phyloP scores from a whole-genome alignment of 2,329 filamentous ascomycete species.

The Alternaria rosae region DNA sequence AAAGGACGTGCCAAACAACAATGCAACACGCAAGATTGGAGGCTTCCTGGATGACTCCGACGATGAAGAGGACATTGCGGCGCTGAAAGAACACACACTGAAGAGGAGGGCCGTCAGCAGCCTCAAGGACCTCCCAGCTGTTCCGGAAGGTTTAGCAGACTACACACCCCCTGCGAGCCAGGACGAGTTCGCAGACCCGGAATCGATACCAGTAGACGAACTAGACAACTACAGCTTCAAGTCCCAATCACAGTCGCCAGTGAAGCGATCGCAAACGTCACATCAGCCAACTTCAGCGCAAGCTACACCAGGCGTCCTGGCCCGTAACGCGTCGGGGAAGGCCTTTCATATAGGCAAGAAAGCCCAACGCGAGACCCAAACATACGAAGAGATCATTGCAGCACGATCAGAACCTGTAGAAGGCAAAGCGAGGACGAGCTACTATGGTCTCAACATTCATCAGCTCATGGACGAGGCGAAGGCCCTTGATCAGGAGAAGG shows the following conservation, averaged over 20 bases:
- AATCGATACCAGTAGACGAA: constrained; percentile 38
- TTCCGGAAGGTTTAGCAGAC: constrained; percentile 33
- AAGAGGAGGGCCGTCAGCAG: constrained; percentile 45
- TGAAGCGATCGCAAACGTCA: constrained; percentile 22
- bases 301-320: constrained; percentile 27
- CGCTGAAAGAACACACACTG: constrained; percentile 47
- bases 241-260: constrained; percentile 32
- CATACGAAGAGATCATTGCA: constrained; percentile 73
- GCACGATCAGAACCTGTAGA: constrained; percentile 68
- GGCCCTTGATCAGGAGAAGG: constrained; percentile 61
- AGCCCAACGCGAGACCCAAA: constrained; percentile 54
- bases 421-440: constrained; percentile 75
- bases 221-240: constrained; percentile 41
- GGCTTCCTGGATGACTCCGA: constrained; percentile 53
- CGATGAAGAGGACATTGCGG: constrained; percentile 52
- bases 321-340: constrained; percentile 64
- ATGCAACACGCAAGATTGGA: constrained; percentile 44
- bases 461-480: constrained; percentile 76
- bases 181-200: constrained; percentile 36
- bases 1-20: constrained; percentile 43
- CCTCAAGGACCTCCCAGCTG: constrained; percentile 35
- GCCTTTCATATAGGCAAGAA: constrained; percentile 65
- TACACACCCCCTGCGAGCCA: constrained; percentile 48
- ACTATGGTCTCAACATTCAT: constrained; percentile 94
- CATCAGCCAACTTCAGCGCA: constrained; percentile 27